Percentiles rank a stretch among this genome's conserved stretches.
Conservation (phyloP, 1,284 basidiomycete genomes). For the Leccinum pachyderme region DNA sequence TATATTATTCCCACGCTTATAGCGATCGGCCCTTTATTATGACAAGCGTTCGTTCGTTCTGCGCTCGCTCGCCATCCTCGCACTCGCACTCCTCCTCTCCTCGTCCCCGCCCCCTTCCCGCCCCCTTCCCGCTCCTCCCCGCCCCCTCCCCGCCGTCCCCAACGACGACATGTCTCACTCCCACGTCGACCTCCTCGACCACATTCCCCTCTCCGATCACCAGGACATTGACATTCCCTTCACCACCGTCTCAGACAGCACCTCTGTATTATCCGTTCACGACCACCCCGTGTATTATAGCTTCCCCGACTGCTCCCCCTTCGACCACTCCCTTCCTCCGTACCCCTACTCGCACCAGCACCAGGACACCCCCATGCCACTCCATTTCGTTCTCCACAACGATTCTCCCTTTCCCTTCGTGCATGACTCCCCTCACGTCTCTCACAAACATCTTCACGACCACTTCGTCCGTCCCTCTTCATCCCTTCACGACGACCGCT, state of each 20-base stretch:
- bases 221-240: slow-evolving; percentile 34
- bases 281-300: slow-evolving; percentile 34
- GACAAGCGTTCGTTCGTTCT: slow-evolving; percentile 22
- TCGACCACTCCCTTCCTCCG: slow-evolving; percentile 19
- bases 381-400: slow-evolving; percentile 27
- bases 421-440: slow-evolving; percentile 26
- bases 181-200: slow-evolving; percentile 14
- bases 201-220: slow-evolving; percentile 26
- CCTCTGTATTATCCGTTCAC: slow-evolving; percentile 37
- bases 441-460: slow-evolving; percentile 32
- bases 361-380: slow-evolving; percentile 28
- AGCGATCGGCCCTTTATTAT: slow-evolving; percentile 33
- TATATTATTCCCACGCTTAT: slow-evolving; percentile 28
- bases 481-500: slow-evolving; percentile 27
- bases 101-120: background rate
- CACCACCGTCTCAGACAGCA: slow-evolving; percentile 15
- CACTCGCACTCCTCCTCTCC: background rate
- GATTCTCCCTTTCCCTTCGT: slow-evolving; percentile 23
- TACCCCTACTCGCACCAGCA: slow-evolving; percentile 28
- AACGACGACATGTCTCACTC: slow-evolving; percentile 23
- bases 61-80: background rate
- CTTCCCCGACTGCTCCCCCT: slow-evolving; percentile 27
- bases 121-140: slow-evolving; percentile 13
- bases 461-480: slow-evolving; percentile 15
- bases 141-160: slow-evolving; percentile 1